Evolutionary conservation across 2,329 filamentous ascomycete genomes (phyloP).

Genomic region (Xylaria sp.): DNA sequence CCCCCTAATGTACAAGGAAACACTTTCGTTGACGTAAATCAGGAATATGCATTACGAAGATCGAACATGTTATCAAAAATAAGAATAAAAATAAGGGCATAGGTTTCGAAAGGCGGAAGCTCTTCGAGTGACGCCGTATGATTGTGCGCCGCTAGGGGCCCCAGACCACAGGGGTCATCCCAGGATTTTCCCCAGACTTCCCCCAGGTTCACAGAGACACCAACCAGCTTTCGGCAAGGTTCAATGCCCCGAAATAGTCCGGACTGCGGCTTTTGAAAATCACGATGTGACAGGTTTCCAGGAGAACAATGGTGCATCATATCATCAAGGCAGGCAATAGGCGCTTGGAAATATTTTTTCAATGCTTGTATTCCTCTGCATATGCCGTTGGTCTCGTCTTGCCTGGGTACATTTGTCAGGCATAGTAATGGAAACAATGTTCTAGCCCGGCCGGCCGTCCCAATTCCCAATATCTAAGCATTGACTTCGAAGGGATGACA

Average conservation of each 20-base stretch:
- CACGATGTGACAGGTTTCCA: constrained; percentile 5
- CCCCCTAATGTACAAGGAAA: not conserved
- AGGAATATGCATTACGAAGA: not conserved
- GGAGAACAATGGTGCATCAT: not conserved
- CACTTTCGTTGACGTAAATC: not conserved
- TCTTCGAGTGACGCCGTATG: not conserved
- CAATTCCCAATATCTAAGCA: constrained; percentile 6
- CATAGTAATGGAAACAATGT: constrained; percentile 5
- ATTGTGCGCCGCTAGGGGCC: constrained; percentile 4
- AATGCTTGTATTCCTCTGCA: constrained; percentile 11
- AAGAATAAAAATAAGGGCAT: not conserved
- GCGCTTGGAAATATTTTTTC: not conserved
- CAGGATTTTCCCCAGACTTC: constrained; percentile 27
- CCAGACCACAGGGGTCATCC: constrained; percentile 21
- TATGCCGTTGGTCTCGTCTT: not conserved
- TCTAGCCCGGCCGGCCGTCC: not conserved
- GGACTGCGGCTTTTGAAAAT: constrained; percentile 11
- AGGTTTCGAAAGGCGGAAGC: constrained; percentile 1
- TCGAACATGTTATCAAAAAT: not conserved
- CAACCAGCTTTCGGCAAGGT: constrained; percentile 8
- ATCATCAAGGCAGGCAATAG: not conserved
- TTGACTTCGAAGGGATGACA: constrained; percentile 10
- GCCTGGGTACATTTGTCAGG: constrained; percentile 14
- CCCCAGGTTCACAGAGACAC: not conserved
- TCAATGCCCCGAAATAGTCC: constrained; percentile 17